Evolutionary conservation across 768 basidiomycete species (phyloP).

Genomic region (Tremella yokohamensis): DNA sequence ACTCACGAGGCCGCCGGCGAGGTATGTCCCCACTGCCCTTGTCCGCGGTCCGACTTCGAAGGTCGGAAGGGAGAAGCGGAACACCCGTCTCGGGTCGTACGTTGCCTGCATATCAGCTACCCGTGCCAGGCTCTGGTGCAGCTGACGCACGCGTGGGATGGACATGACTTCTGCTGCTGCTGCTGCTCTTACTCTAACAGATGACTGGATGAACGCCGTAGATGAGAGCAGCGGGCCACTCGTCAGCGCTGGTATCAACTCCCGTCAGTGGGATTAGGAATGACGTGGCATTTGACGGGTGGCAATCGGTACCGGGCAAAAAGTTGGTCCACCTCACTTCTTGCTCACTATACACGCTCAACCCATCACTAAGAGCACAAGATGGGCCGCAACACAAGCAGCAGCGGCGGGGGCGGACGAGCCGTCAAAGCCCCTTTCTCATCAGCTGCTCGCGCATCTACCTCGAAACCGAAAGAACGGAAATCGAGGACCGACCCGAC

Average conservation of each 20-base stretch:
- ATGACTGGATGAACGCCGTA: too few relatives aligned
- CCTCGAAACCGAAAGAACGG: background rate
- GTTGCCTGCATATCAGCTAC: constrained; percentile 54
- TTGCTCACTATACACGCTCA: too few relatives aligned
- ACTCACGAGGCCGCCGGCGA: constrained; percentile 86
- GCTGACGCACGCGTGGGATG: constrained; percentile 4
- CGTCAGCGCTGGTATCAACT: too few relatives aligned
- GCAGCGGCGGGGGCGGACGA: too few relatives aligned
- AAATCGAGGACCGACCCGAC: constrained; percentile 10
- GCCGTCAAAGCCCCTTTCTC: background rate
- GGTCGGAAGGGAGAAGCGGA: constrained; percentile 79
- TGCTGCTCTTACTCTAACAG: too few relatives aligned
- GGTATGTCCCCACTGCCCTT: constrained; percentile 79
- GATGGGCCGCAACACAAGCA: too few relatives aligned
- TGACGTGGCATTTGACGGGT: too few relatives aligned
- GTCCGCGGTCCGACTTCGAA: constrained; percentile 67
- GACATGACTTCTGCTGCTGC: constrained; percentile 1
- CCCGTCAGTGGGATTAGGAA: too few relatives aligned
- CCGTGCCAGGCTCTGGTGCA: background rate
- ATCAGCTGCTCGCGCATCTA: constrained; percentile 1
- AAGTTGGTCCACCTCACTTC: too few relatives aligned
- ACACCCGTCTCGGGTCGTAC: constrained; percentile 84
- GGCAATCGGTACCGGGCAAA: too few relatives aligned
- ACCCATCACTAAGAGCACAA: too few relatives aligned
- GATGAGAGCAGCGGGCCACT: too few relatives aligned